phyloP scores from a whole-genome alignment of 192 early-diverging fungal species.

The Spizellomyces punctatus region DNA sequence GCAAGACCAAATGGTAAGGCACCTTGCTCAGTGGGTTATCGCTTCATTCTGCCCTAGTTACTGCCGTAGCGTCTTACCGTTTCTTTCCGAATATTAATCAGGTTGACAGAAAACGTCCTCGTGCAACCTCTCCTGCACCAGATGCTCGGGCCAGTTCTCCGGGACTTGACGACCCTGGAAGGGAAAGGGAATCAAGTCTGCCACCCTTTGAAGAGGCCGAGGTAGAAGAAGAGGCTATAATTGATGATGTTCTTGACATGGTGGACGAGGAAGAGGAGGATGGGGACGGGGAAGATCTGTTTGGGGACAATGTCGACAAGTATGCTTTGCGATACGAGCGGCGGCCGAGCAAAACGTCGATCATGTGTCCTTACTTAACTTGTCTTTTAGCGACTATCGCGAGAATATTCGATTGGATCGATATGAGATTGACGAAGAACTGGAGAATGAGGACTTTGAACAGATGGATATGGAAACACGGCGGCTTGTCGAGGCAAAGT shows the following conservation, averaged over 20 bases:
- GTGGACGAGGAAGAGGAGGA: conserved; percentile 61
- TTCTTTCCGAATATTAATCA: not conserved
- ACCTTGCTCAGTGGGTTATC: too few species aligned
- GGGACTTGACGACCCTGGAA: not conserved
- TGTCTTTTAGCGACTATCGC: conserved; percentile 74
- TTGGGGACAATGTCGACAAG: conserved; percentile 82
- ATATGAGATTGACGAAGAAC: conserved; percentile 77
- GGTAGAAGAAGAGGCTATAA: conserved; percentile 56
- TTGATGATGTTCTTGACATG: conserved; percentile 45
- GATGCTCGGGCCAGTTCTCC: conserved; percentile 18
- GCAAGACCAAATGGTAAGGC: too few species aligned
- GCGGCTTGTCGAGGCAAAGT: conserved; percentile 72
- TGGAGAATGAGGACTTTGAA: conserved; percentile 80
- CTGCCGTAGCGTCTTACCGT: too few species aligned
- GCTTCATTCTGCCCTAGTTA: too few species aligned
- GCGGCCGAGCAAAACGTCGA: not conserved
- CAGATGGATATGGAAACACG: conserved; percentile 72
- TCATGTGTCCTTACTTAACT: not conserved
- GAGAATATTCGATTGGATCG: conserved; percentile 70
- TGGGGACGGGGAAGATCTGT: conserved; percentile 90
- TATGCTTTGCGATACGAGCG: conserved; percentile 35
- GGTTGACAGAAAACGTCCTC: conserved; percentile 20
- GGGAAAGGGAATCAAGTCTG: conserved; percentile 6
- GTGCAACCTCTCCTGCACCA: conserved; percentile 8
- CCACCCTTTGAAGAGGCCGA: conserved; percentile 44